Evolutionary conservation across 176 grass and related monocot genomes (phyloP), one percentile per base, ranked within the genome.

Genomic region (Rhipidocladum racemiflorum): DNA sequence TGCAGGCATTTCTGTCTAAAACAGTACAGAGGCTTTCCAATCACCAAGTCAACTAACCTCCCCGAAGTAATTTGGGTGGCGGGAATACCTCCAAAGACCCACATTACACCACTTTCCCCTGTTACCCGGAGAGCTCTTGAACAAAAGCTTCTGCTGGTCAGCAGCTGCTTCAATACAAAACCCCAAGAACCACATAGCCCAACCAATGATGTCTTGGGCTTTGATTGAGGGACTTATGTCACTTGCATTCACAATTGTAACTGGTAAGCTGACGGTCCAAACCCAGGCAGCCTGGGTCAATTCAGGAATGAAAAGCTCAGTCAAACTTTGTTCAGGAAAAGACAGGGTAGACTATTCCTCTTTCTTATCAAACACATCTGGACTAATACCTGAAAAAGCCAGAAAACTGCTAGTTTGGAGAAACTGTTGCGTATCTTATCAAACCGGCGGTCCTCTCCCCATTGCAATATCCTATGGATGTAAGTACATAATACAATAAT

Each of bases 31-130:
- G 11, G 24, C 23, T 60, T 60, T 60, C 56, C 56, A 60, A 12
- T 60, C 56, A 60, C 10, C 10, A 29, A 61, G 25, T 35, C 6
- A 68, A 80, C 67, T 32, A 28, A 91, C 89, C 89, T 91, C 89
- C 6, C 89, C 89, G 59, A 91, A 88, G 75, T 91, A 91, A 85
- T 91, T 91, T 72, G 89, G 89, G 81, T 91, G 89, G 35, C 89
- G 85, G 13, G 89, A 74, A 84, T 88, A 91, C 70, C 88, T 88
- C 89, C 89, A 88, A 44, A 91, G n/a, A 43, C 89, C 89, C 34
- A 66, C 75, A 82, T 85, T 70, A 57, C 89, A 91, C 85, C 85
- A 91, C 71, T 91, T 91, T 18, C 82, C 89, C 57, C 20, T 78
- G 71, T 91, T 91, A 30, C 42, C 70, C 34, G 76, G 55, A 50